Percentiles rank a stretch among this genome's conserved stretches.
These are phyloP conservation scores for Penicillium fimorum DNA, from an alignment of 495 filamentous ascomycete species.

Conservation along the genomic window DNA sequence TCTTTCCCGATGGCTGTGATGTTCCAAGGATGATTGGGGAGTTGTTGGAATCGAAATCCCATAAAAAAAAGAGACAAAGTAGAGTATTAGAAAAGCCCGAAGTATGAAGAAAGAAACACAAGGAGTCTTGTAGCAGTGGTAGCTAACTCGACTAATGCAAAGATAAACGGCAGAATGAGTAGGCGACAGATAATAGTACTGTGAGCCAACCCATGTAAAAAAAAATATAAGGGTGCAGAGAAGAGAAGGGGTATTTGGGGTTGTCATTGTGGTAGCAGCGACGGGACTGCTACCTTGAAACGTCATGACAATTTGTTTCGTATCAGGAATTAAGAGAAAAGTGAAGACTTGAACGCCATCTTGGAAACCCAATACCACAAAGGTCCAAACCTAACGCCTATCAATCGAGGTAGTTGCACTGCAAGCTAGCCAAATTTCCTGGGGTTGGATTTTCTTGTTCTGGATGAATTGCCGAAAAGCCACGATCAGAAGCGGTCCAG, in stretches of 20 bases:
- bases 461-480: conserved; percentile 11
- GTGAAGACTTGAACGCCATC: conserved; percentile 7
- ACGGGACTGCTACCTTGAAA: conserved; percentile 4
- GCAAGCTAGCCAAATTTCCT: conserved; percentile 13
- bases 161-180: conserved; percentile 6
- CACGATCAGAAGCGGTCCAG: conserved; percentile 26
- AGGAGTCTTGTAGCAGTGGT: conserved; percentile 2
- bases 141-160: conserved; percentile 8
- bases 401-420: conserved; percentile 9
- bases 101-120: conserved; percentile 4
- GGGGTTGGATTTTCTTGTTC: conserved; percentile 17
- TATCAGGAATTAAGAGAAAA: conserved; percentile 11
- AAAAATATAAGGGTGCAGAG: not conserved
- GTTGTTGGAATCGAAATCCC: conserved; percentile 3
- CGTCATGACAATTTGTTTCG: conserved; percentile 10
- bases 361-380: conserved; percentile 10
- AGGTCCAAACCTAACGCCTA: conserved; percentile 5
- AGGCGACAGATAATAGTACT: not conserved
- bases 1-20: conserved; percentile 1
- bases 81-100: conserved; percentile 4
- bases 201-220: not conserved
- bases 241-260: conserved; percentile 10
- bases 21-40: conserved; percentile 8
- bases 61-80: not conserved
- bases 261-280: conserved; percentile 8